Conservation (phyloP, 257 asterid species). For the Solanum clarkiae region DNA sequence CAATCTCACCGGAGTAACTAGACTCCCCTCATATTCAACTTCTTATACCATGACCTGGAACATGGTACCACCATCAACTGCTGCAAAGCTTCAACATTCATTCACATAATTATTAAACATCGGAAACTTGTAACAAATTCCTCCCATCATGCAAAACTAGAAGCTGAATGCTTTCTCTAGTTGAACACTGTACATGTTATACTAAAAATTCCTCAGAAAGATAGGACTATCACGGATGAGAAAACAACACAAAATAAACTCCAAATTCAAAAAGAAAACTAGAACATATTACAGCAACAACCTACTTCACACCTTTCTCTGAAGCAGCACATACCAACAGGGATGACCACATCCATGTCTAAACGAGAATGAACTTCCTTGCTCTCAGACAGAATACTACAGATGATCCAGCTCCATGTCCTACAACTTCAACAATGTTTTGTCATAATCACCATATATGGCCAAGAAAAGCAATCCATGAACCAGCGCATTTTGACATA, state of each 20-base stretch:
- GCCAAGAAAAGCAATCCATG: not conserved
- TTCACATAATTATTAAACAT: not conserved
- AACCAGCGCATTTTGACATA: not conserved
- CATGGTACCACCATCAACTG: not conserved
- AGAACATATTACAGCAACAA: conserved; percentile 3
- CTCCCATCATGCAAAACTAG: not conserved
- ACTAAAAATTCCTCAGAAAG: not conserved
- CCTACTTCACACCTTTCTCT: not conserved
- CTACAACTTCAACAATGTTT: not conserved
- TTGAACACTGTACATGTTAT: not conserved
- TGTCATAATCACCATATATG: not conserved
- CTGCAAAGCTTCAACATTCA: not conserved
- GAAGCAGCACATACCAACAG: not conserved
- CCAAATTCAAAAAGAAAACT: conserved; percentile 1
- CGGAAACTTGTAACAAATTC: not conserved
- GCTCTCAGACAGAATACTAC: not conserved
- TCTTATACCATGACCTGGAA: not conserved
- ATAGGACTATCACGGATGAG: not conserved
- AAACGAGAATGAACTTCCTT: not conserved
- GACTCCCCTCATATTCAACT: not conserved
- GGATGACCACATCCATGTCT: not conserved
- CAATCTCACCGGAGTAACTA: not conserved
- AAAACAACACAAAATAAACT: conserved; percentile 24
- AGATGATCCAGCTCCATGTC: not conserved
- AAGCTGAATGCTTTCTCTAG: not conserved